These are phyloP conservation scores for Typha latifolia DNA, from an alignment of 176 grass and related monocot genomes.

Conservation along the genomic window DNA sequence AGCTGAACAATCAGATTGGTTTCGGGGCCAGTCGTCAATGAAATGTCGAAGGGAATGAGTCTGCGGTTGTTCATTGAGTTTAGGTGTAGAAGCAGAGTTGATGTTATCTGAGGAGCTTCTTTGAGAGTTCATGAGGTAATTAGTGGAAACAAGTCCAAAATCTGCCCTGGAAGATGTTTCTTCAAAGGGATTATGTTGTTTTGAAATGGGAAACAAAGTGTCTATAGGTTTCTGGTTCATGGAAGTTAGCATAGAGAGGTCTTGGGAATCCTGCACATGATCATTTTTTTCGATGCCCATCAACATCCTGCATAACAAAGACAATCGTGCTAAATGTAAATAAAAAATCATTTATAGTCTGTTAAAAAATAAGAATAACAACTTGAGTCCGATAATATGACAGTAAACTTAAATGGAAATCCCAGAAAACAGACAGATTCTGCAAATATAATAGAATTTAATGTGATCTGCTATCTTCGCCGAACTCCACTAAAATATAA, in stretches of 20 bases:
- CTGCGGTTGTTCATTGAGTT: constrained; percentile 44
- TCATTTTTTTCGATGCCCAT: constrained; percentile 35
- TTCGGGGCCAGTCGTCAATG: constrained; percentile 53
- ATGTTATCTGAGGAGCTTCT: constrained; percentile 47
- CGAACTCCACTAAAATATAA: no score
- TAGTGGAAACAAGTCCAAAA: constrained; percentile 40
- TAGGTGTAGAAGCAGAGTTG: constrained; percentile 28
- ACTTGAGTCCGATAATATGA: no score
- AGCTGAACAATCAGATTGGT: constrained; percentile 26
- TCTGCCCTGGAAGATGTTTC: constrained; percentile 31
- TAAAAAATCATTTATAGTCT: not conserved
- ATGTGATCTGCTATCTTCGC: no score
- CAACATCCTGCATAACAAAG: constrained; percentile 37
- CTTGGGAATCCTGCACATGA: constrained; percentile 33
- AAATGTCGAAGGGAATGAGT: constrained; percentile 61
- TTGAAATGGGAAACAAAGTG: constrained; percentile 44
- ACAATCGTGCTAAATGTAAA: not conserved
- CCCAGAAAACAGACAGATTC: no score
- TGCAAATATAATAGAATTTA: no score
- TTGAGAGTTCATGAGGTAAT: constrained; percentile 44
- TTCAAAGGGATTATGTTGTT: constrained; percentile 65
- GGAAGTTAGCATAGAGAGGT: constrained; percentile 44
- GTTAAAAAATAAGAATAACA: no score
- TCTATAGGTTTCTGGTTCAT: constrained; percentile 23
- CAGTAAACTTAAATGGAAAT: no score